Evolutionary conservation across 1,139 yeast species (phyloP).

Genomic region (Scheffersomyces illinoinensis): DNA sequence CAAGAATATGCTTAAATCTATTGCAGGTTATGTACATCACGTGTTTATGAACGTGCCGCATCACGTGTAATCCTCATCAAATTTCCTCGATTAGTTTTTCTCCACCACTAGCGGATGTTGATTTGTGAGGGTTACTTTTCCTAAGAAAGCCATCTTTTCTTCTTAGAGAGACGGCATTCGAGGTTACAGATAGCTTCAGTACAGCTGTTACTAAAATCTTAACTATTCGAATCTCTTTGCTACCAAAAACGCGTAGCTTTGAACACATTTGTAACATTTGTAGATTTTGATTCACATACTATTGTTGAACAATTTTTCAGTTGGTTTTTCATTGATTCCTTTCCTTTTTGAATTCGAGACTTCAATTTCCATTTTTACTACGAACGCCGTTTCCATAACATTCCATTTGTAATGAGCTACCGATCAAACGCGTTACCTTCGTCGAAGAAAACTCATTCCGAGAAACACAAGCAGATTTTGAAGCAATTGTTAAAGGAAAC

Average conservation of each 20-base stretch:
- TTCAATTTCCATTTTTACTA: background rate
- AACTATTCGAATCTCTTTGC: background rate
- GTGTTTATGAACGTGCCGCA: background rate
- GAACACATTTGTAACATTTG: background rate
- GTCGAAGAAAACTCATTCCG: conserved; percentile 46
- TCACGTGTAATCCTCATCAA: background rate
- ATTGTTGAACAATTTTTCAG: background rate
- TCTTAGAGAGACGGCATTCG: background rate
- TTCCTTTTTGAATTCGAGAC: background rate
- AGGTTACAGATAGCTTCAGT: background rate
- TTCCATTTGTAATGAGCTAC: conserved; percentile 13
- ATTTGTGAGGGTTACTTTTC: background rate
- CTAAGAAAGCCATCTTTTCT: background rate
- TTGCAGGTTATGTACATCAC: background rate
- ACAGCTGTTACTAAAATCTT: background rate
- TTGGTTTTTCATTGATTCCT: background rate
- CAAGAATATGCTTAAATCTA: background rate
- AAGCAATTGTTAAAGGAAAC: conserved; percentile 73
- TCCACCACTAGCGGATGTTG: background rate
- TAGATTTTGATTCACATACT: background rate
- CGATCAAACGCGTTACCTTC: conserved; percentile 35
- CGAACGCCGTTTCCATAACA: background rate
- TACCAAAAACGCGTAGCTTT: background rate
- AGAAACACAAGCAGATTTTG: conserved; percentile 66
- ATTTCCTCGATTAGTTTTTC: background rate